phyloP scores from a whole-genome alignment of 2,329 filamentous ascomycete species.

The Reticulascus tulasneorum region DNA sequence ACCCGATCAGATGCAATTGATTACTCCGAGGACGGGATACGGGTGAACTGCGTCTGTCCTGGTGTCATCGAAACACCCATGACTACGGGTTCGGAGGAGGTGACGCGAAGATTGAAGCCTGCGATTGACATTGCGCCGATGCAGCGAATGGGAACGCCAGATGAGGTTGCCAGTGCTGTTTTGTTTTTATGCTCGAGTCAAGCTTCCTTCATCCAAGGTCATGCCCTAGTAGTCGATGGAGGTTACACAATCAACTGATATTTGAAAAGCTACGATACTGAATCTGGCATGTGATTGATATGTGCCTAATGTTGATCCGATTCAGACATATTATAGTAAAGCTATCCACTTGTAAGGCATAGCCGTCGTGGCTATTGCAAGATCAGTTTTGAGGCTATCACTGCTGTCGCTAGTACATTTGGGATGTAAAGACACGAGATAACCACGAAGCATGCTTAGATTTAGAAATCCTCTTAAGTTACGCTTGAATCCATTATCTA shows the following conservation, averaged over 20 bases:
- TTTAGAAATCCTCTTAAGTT: too few species aligned
- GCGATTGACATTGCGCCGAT: slow-evolving; percentile 45
- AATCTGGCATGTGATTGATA: too few species aligned
- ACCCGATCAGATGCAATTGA: slow-evolving; percentile 54
- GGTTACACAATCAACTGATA: slow-evolving; percentile 45
- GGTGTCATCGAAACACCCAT: slow-evolving; percentile 56
- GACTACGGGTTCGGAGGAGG: slow-evolving; percentile 35
- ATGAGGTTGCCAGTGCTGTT: slow-evolving; percentile 45
- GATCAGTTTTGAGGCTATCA: too few species aligned
- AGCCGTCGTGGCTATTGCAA: too few species aligned
- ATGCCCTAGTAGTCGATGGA: slow-evolving; percentile 49
- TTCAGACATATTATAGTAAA: too few species aligned
- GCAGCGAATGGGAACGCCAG: slow-evolving; percentile 44
- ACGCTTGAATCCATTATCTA: too few species aligned
- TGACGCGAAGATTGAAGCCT: slow-evolving; percentile 32
- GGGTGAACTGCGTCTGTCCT: slow-evolving; percentile 58
- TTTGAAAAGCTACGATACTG: too few species aligned
- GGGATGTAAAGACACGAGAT: too few species aligned
- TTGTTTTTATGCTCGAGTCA: slow-evolving; percentile 45
- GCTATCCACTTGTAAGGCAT: too few species aligned
- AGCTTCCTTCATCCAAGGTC: slow-evolving; percentile 48
- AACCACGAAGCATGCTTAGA: too few species aligned
- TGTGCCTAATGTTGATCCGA: too few species aligned
- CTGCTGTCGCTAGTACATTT: too few species aligned
- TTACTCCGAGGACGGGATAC: slow-evolving; percentile 39